Evolutionary conservation across 306 rosid species (phyloP).

Genomic region (Senna siamea): DNA sequence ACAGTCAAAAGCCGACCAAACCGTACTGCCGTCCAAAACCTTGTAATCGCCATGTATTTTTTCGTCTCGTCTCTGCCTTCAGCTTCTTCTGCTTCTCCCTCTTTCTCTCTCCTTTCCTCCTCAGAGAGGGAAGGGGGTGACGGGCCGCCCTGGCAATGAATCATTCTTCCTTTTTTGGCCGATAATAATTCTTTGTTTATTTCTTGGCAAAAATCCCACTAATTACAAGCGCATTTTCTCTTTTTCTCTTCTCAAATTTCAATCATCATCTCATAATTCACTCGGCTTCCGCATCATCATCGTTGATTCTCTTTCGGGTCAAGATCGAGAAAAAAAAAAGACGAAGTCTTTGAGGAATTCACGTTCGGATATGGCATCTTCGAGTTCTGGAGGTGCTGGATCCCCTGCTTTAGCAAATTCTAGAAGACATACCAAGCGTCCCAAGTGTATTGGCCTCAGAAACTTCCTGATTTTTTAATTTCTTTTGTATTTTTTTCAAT

Average conservation of each 20-base stretch:
- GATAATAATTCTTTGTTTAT: not conserved
- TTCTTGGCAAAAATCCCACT: not conserved
- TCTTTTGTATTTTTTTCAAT: not conserved
- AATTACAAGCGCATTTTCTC: not conserved
- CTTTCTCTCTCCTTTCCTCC: conserved; percentile 7
- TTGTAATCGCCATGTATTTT: not conserved
- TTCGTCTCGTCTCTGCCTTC: conserved; percentile 16
- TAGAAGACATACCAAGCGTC: conserved; percentile 82
- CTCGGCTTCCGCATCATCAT: not conserved
- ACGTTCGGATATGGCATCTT: conserved; percentile 65
- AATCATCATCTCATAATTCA: not conserved
- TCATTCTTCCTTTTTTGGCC: not conserved
- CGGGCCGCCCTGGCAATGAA: not conserved
- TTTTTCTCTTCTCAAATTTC: conserved; percentile 8
- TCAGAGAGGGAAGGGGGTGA: conserved; percentile 17
- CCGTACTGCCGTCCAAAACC: not conserved
- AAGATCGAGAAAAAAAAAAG: conserved; percentile 11
- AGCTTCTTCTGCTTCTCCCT: conserved; percentile 17
- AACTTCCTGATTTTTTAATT: conserved; percentile 4
- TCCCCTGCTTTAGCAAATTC: conserved; percentile 75
- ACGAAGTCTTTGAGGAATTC: conserved; percentile 44
- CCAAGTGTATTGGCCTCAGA: conserved; percentile 66
- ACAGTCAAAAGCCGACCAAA: not conserved
- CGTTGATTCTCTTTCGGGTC: not conserved
- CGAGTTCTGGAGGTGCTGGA: conserved; percentile 77